A percentile compares a stretch with the other conserved stretches of the same genome.
phyloP scores from a whole-genome alignment of 2,329 filamentous ascomycete species.

The Didymella arachidicola region DNA sequence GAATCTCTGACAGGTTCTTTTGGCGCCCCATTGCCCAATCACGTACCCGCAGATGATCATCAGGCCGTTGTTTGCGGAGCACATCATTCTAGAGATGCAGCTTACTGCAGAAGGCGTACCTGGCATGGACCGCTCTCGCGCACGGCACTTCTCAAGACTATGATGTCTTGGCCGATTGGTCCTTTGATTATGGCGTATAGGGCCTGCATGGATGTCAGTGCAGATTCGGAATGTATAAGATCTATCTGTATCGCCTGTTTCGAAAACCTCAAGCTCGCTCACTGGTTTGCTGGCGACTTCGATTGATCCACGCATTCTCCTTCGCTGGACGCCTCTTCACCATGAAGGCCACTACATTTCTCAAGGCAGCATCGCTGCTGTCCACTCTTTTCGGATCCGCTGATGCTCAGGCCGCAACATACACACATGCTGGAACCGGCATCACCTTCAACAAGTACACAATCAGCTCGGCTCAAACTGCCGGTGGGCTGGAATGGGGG shows the following conservation, averaged over 20 bases:
- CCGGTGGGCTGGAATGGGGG: slow-evolving; percentile 48
- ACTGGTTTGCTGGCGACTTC: slow-evolving; percentile 33
- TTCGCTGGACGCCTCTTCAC: slow-evolving; percentile 30
- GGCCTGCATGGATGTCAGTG: slow-evolving; percentile 27
- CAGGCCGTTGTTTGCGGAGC: slow-evolving; percentile 24
- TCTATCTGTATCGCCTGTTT: slow-evolving; percentile 28
- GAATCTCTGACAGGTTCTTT: slow-evolving; percentile 35
- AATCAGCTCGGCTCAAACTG: slow-evolving; percentile 36
- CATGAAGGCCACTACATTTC: slow-evolving; percentile 47
- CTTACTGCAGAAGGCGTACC: slow-evolving; percentile 18
- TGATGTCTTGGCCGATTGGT: slow-evolving; percentile 11
- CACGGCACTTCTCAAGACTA: slow-evolving; percentile 9
- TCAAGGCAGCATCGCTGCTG: slow-evolving; percentile 49
- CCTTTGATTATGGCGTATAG: slow-evolving; percentile 1
- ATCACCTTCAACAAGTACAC: slow-evolving; percentile 42
- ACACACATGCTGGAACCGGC: slow-evolving; percentile 42
- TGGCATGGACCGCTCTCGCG: slow-evolving; percentile 11
- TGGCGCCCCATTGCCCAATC: slow-evolving; percentile 36
- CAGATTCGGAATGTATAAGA: slow-evolving; percentile 44
- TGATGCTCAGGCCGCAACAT: slow-evolving; percentile 41
- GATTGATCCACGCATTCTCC: slow-evolving; percentile 21
- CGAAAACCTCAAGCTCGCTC: slow-evolving; percentile 28
- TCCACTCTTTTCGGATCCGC: slow-evolving; percentile 44
- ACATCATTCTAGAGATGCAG: slow-evolving; percentile 9
- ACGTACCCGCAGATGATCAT: slow-evolving; percentile 34